Evolutionary conservation across 2,329 filamentous ascomycete species (phyloP).

Genomic region (Alternaria arborescens): DNA sequence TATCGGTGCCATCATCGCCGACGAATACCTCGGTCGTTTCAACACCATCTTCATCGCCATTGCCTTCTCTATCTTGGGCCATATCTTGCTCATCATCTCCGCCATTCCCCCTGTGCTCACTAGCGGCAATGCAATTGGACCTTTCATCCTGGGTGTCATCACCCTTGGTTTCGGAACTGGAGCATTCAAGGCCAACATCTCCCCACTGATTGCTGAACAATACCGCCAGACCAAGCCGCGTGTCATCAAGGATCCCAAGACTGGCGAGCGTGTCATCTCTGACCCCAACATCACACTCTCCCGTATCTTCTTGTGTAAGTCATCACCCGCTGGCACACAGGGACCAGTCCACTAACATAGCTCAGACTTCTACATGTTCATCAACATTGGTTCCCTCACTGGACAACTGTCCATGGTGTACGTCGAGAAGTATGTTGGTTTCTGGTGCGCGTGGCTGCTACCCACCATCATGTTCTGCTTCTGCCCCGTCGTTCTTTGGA

Average conservation of each 20-base stretch:
- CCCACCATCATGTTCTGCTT: slow-evolving; percentile 71
- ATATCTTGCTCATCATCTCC: slow-evolving; percentile 64
- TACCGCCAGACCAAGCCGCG: slow-evolving; percentile 67
- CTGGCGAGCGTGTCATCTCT: slow-evolving; percentile 73
- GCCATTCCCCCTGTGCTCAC: slow-evolving; percentile 59
- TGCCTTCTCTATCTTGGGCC: slow-evolving; percentile 60
- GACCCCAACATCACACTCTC: slow-evolving; percentile 74
- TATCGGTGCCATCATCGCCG: slow-evolving; percentile 65
- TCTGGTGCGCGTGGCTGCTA: slow-evolving; percentile 75
- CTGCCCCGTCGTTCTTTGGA: slow-evolving; percentile 68
- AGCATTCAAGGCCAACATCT: slow-evolving; percentile 59
- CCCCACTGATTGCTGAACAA: slow-evolving; percentile 75
- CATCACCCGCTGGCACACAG: background rate
- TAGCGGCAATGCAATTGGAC: slow-evolving; percentile 57
- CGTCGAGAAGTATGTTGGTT: slow-evolving; percentile 77
- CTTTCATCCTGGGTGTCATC: slow-evolving; percentile 61
- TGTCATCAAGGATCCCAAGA: slow-evolving; percentile 61
- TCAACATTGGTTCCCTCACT: slow-evolving; percentile 69
- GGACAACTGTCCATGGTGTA: slow-evolving; percentile 77
- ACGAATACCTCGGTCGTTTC: slow-evolving; percentile 68
- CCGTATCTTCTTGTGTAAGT: slow-evolving; percentile 61
- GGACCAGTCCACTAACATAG: background rate
- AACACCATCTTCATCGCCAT: slow-evolving; percentile 66
- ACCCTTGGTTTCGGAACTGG: slow-evolving; percentile 58
- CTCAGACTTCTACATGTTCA: slow-evolving; percentile 43